Conservation (phyloP, 177 flowering plant genomes). For the Vitis hybrid region DNA sequence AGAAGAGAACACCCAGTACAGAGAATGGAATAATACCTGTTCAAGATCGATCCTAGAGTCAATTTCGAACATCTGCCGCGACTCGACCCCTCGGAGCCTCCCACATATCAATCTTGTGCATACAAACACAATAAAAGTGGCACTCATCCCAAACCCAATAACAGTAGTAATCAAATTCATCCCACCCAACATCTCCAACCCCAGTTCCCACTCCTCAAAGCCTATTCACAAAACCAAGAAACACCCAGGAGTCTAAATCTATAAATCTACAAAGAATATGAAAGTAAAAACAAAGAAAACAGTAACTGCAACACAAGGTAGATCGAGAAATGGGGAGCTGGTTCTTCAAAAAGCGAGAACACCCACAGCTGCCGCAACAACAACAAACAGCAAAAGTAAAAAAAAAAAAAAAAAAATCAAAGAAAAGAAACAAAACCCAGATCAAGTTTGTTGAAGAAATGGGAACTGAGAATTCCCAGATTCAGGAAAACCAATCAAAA, state of each 20-base stretch:
- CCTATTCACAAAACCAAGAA: conserved; percentile 4
- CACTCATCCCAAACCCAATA: conserved; percentile 84
- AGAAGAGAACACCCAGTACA: background rate
- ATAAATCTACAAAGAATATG: background rate
- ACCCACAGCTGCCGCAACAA: conserved; percentile 1
- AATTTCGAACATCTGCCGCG: conserved; percentile 44
- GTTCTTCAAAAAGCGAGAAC: background rate
- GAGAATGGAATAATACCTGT: conserved; percentile 36
- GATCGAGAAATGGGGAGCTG: background rate
- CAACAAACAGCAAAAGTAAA: background rate
- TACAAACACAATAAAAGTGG: conserved; percentile 72
- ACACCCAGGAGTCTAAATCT: conserved; percentile 6
- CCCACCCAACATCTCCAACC: conserved; percentile 28
- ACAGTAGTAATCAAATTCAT: conserved; percentile 71
- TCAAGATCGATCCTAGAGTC: conserved; percentile 60
- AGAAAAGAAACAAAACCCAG: conserved; percentile 9
- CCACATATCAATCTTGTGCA: conserved; percentile 77
- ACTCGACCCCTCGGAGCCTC: conserved; percentile 44
- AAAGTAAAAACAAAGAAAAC: background rate
- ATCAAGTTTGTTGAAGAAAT: conserved; percentile 16
- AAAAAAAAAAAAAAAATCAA: background rate
- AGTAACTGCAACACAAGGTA: background rate
- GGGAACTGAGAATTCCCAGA: conserved; percentile 10
- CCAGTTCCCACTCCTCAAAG: background rate
- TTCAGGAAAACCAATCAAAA: conserved; percentile 12